phyloP scores from a whole-genome alignment of 345 rosid species.

The Lepidium aucheri region DNA sequence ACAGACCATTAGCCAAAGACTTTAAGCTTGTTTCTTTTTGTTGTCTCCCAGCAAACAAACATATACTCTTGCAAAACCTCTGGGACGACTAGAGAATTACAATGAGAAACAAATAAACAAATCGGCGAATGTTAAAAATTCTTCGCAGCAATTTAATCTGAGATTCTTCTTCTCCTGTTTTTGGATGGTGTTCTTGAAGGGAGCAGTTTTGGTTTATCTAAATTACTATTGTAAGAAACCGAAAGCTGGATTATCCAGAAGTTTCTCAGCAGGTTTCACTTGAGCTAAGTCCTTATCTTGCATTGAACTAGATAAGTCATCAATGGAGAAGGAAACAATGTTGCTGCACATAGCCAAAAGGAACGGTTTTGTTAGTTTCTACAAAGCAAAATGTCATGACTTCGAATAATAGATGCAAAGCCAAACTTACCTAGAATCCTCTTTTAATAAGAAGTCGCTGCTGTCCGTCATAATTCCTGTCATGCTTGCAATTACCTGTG shows the following conservation, averaged over 20 bases:
- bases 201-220: constrained; percentile 2
- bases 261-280: constrained; percentile 77
- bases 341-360: background rate
- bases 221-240: constrained; percentile 43
- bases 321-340: constrained; percentile 80
- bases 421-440: constrained; percentile 59
- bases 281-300: constrained; percentile 81
- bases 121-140: background rate
- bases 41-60: background rate
- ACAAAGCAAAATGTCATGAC: background rate
- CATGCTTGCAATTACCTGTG: constrained; percentile 91
- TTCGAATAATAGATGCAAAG: background rate
- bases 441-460: constrained; percentile 86
- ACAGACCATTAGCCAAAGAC: background rate
- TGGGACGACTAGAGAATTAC: constrained; percentile 2
- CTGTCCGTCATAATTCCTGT: constrained; percentile 78
- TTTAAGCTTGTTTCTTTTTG: background rate
- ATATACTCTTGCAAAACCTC: background rate
- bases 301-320: constrained; percentile 67
- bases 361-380: constrained; percentile 2
- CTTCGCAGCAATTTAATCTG: background rate
- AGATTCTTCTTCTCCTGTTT: background rate
- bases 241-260: constrained; percentile 70
- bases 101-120: background rate
- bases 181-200: constrained; percentile 4